Evolutionary conservation across 2,329 filamentous ascomycete genomes (phyloP).

Genomic region (Waltergamsia citrina): DNA sequence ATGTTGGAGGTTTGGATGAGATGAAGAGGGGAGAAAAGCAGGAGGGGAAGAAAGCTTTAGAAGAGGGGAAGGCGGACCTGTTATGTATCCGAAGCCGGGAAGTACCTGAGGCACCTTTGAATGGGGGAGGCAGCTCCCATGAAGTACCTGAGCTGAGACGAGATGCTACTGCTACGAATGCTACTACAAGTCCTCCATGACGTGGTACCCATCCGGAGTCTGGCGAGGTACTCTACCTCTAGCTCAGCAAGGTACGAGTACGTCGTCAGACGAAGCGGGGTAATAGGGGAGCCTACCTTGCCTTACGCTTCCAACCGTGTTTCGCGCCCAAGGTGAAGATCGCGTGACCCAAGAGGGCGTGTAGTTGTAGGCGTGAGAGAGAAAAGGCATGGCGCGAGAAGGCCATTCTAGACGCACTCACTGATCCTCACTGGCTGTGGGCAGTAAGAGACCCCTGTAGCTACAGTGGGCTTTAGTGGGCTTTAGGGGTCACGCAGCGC

Average conservation of each 20-base stretch:
- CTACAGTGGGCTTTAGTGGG: too few species aligned
- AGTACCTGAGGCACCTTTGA: background rate
- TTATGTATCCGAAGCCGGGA: slow-evolving; percentile 14
- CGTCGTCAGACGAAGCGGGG: slow-evolving; percentile 4
- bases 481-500: background rate
- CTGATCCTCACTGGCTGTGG: too few species aligned
- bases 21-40: slow-evolving; percentile 13
- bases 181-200: background rate
- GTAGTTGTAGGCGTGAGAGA: background rate
- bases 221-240: too few species aligned
- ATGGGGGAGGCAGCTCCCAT: background rate
- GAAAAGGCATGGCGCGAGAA: background rate
- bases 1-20: slow-evolving; percentile 12
- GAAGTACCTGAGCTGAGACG: background rate
- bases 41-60: slow-evolving; percentile 7
- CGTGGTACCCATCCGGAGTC: background rate
- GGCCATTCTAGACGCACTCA: too few species aligned
- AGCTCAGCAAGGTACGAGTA: too few species aligned
- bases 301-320: too few species aligned
- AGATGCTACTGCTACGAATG: slow-evolving; percentile 1
- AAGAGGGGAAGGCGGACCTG: slow-evolving; percentile 19
- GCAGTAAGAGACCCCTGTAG: too few species aligned
- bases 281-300: background rate
- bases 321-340: background rate
- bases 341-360: background rate